Conservation (phyloP, 2,329 filamentous ascomycete genomes). For the Ophiobolus disseminans region DNA sequence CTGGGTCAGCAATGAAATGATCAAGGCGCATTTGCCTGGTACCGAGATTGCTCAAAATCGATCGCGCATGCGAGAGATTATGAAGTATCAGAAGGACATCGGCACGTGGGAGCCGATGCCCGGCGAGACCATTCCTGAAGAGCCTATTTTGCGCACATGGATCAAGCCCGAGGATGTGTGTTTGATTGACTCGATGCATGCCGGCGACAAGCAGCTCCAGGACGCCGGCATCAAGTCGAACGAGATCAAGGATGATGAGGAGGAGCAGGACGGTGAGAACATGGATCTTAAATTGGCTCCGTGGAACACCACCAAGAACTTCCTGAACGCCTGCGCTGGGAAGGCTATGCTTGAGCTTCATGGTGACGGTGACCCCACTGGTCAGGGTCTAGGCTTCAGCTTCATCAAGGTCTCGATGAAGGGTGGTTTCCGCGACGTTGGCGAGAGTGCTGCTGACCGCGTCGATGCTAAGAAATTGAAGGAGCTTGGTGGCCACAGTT, state of each 20-base stretch:
- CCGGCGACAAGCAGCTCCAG: slow-evolving; percentile 86
- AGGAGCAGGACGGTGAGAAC: slow-evolving; percentile 72
- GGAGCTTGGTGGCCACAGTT: slow-evolving; percentile 84
- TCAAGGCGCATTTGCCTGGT: slow-evolving; percentile 79
- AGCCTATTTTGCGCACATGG: slow-evolving; percentile 80
- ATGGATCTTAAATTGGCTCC: slow-evolving; percentile 90
- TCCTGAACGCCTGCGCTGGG: slow-evolving; percentile 88
- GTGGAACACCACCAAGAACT: slow-evolving; percentile 97
- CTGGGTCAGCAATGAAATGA: slow-evolving; percentile 75
- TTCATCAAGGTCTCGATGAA: slow-evolving; percentile 99
- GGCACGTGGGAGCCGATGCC: slow-evolving; percentile 80
- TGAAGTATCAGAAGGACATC: slow-evolving; percentile 85
- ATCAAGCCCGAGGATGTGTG: slow-evolving; percentile 97
- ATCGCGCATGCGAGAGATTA: slow-evolving; percentile 96
- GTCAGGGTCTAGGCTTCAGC: slow-evolving; percentile 91
- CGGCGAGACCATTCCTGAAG: slow-evolving; percentile 78
- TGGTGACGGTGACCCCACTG: slow-evolving; percentile 92
- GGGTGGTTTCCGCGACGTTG: slow-evolving; percentile 89
- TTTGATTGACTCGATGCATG: slow-evolving; percentile 93
- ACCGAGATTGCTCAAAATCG: slow-evolving; percentile 95
- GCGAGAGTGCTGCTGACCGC: slow-evolving; percentile 86
- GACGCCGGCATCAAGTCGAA: slow-evolving; percentile 84
- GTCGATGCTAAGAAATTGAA: slow-evolving; percentile 77
- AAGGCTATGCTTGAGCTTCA: slow-evolving; percentile 98
- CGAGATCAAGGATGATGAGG: slow-evolving; percentile 68